Evolutionary conservation across 768 basidiomycete genomes (phyloP).

Genomic region (Tulasnella sp.): DNA sequence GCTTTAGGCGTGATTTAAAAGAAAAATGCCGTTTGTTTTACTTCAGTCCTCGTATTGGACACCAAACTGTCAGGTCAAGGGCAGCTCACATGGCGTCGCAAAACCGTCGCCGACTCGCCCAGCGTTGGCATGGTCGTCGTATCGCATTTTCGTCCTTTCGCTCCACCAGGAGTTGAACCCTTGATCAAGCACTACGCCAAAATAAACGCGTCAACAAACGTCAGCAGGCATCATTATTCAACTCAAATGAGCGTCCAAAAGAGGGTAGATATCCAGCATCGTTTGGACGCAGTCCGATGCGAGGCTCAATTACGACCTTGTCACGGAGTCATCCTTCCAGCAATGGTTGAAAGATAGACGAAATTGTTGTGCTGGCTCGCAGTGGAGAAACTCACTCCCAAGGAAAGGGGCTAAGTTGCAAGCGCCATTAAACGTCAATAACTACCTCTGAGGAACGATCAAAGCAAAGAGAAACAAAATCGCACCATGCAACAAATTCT

Average conservation of each 20-base stretch:
- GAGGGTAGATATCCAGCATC: no score
- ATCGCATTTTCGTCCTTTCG: not conserved
- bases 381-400: conserved; percentile 11
- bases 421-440: not conserved
- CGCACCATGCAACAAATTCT: conserved; percentile 45
- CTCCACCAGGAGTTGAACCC: conserved; percentile 2
- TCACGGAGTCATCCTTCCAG: not conserved
- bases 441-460: conserved; percentile 22
- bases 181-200: not conserved
- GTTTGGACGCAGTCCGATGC: no score
- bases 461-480: conserved; percentile 55
- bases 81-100: conserved; percentile 3
- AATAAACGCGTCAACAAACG: not conserved
- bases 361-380: no score
- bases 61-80: no score
- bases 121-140: not conserved
- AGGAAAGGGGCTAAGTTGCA: conserved; percentile 7
- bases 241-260: no score
- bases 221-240: no score
- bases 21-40: no score
- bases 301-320: not conserved
- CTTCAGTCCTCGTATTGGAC: no score
- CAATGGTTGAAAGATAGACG: no score
- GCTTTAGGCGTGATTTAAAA: no score
- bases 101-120: conserved; percentile 10